phyloP scores from a whole-genome alignment of 2,329 filamentous ascomycete species.

The Bipolaris oryzae region DNA sequence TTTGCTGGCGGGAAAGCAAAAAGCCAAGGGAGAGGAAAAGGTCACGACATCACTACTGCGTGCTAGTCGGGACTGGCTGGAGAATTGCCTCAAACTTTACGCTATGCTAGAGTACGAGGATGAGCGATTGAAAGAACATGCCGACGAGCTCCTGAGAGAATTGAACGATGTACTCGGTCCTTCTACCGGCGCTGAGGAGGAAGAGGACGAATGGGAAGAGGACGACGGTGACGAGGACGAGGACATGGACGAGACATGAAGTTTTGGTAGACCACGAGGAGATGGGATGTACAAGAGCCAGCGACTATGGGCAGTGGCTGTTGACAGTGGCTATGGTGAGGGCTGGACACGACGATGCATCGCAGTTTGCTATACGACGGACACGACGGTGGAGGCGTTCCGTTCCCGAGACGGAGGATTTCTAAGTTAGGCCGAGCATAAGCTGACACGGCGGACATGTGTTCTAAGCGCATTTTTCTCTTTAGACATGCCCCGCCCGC shows the following conservation, averaged over 20 bases:
- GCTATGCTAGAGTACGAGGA: conserved; percentile 82
- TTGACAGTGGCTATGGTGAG: background rate
- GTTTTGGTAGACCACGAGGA: conserved; percentile 10
- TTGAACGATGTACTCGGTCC: conserved; percentile 54
- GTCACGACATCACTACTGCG: conserved; percentile 64
- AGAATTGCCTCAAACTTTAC: conserved; percentile 81
- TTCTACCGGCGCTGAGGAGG: conserved; percentile 50
- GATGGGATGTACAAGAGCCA: background rate
- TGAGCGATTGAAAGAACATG: conserved; percentile 75
- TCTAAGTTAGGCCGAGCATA: background rate
- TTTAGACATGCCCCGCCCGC: background rate
- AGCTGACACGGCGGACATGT: background rate
- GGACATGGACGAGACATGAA: conserved; percentile 46
- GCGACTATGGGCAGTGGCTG: background rate
- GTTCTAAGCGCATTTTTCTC: background rate
- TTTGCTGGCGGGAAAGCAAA: conserved; percentile 74
- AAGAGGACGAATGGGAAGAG: conserved; percentile 51
- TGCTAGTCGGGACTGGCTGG: conserved; percentile 81
- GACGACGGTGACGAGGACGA: conserved; percentile 43
- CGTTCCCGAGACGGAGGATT: conserved; percentile 1
- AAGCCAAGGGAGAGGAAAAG: conserved; percentile 60
- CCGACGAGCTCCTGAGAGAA: conserved; percentile 68
- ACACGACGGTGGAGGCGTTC: background rate
- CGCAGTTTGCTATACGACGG: background rate
- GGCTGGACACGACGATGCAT: background rate